phyloP scores from a whole-genome alignment of 148 eudicot species.

The Vaccinium macrocarpon region DNA sequence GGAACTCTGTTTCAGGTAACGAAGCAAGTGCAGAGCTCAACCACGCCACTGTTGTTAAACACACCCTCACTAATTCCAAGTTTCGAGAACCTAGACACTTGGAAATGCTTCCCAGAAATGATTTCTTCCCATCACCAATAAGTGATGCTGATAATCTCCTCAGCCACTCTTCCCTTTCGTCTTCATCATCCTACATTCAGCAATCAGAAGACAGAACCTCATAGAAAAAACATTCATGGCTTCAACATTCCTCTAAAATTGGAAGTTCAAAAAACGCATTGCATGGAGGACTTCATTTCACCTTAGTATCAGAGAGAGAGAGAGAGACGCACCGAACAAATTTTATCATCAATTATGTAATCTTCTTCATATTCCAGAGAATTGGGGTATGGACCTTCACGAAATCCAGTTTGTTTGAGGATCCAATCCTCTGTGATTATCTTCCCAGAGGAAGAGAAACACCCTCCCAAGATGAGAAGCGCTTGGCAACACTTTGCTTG shows the following conservation, averaged over 20 bases:
- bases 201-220: slow-evolving; percentile 12
- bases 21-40: slow-evolving; percentile 44
- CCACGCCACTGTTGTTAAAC: slow-evolving; percentile 48
- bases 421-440: slow-evolving; percentile 52
- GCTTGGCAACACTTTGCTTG: slow-evolving; percentile 41
- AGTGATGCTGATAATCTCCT: slow-evolving; percentile 38
- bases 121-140: slow-evolving; percentile 41
- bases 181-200: slow-evolving; percentile 35
- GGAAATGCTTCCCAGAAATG: slow-evolving; percentile 38
- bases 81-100: slow-evolving; percentile 39
- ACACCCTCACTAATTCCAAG: slow-evolving; percentile 37
- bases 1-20: slow-evolving; percentile 31
- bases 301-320: background rate
- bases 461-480: slow-evolving; percentile 48
- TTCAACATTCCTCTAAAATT: background rate
- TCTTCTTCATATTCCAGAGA: slow-evolving; percentile 20
- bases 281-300: no score
- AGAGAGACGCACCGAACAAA: slow-evolving; percentile 17
- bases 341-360: slow-evolving; percentile 14
- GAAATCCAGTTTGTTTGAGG: slow-evolving; percentile 40
- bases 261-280: no score
- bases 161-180: slow-evolving; percentile 45
- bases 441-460: slow-evolving; percentile 43
- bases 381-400: slow-evolving; percentile 23
- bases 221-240: slow-evolving; percentile 9